phyloP scores from a whole-genome alignment of 2,329 filamentous ascomycete species.

The Aureobasidium sp. region DNA sequence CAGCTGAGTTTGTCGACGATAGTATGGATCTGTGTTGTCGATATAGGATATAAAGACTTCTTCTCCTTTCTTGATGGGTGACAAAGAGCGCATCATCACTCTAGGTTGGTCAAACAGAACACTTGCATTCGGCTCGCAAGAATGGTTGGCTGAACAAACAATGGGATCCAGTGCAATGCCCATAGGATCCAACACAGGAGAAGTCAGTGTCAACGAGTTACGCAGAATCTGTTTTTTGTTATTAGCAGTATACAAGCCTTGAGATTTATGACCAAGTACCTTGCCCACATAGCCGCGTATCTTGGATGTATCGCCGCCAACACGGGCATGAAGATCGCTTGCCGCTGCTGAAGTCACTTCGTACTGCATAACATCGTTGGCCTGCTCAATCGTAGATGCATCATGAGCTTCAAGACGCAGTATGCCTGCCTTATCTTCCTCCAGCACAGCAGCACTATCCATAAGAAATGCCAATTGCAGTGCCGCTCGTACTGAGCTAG shows the following conservation, averaged over 20 bases:
- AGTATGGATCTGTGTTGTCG: constrained; percentile 45
- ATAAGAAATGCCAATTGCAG: constrained; percentile 44
- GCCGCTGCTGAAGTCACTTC: background rate
- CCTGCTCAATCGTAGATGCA: background rate
- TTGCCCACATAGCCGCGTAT: background rate
- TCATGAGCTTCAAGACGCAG: constrained; percentile 24
- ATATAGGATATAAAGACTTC: constrained; percentile 56
- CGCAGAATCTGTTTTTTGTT: constrained; percentile 39
- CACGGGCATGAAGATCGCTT: background rate
- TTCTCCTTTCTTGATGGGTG: constrained; percentile 43
- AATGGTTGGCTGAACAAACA: constrained; percentile 51
- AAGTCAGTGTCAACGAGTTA: constrained; percentile 51
- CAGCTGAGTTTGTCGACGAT: constrained; percentile 45
- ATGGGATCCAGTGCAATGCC: constrained; percentile 51
- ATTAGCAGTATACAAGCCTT: background rate
- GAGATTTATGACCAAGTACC: background rate
- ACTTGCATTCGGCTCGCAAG: constrained; percentile 51
- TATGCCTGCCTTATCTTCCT: constrained; percentile 36
- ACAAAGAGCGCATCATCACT: constrained; percentile 43
- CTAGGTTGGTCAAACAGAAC: constrained; percentile 47
- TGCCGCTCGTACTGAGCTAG: constrained; percentile 47
- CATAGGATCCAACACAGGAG: constrained; percentile 46
- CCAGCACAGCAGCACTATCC: constrained; percentile 28
- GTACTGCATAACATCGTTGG: background rate
- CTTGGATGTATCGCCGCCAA: background rate